Percentiles rank a stretch among this genome's conserved stretches.
Conservation (phyloP, 305 asterid genomes). For the Stenogyne calaminthoides region DNA sequence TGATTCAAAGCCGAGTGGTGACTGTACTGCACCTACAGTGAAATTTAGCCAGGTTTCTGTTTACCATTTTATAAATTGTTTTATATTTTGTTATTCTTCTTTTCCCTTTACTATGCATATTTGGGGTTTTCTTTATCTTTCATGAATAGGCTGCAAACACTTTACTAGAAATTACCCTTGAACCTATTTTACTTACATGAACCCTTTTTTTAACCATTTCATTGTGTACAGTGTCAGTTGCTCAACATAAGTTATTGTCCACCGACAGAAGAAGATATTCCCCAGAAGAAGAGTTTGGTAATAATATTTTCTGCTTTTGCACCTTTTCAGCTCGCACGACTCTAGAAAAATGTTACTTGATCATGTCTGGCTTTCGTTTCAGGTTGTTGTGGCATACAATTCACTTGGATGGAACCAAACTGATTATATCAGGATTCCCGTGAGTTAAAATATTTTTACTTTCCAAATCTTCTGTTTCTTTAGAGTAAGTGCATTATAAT, state of each 20-base stretch:
- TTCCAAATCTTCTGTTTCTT: constrained; percentile 17
- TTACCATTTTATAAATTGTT: constrained; percentile 17
- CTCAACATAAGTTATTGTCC: constrained; percentile 86
- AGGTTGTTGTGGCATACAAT: constrained; percentile 78
- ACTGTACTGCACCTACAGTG: constrained; percentile 40
- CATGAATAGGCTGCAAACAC: not conserved
- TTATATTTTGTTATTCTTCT: not conserved
- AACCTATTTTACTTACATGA: not conserved
- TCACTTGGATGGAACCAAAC: constrained; percentile 78
- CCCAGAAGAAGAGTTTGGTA: constrained; percentile 75
- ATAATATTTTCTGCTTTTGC: constrained; percentile 19
- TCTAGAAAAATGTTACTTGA: constrained; percentile 10
- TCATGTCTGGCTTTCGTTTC: constrained; percentile 26
- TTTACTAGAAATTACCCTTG: not conserved
- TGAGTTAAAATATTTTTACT: constrained; percentile 37
- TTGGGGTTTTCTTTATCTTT: not conserved
- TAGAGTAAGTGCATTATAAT: not conserved
- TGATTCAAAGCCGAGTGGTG: constrained; percentile 40
- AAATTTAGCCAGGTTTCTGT: constrained; percentile 58
- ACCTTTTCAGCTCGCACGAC: constrained; percentile 1
- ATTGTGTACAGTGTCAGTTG: constrained; percentile 62
- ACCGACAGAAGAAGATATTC: constrained; percentile 65
- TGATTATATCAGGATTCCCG: constrained; percentile 74
- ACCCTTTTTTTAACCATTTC: constrained; percentile 16
- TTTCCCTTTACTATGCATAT: not conserved